These are phyloP conservation scores for Crithidia sp. DNA, from an alignment of 208 protist genomes.

Conservation along the genomic window DNA sequence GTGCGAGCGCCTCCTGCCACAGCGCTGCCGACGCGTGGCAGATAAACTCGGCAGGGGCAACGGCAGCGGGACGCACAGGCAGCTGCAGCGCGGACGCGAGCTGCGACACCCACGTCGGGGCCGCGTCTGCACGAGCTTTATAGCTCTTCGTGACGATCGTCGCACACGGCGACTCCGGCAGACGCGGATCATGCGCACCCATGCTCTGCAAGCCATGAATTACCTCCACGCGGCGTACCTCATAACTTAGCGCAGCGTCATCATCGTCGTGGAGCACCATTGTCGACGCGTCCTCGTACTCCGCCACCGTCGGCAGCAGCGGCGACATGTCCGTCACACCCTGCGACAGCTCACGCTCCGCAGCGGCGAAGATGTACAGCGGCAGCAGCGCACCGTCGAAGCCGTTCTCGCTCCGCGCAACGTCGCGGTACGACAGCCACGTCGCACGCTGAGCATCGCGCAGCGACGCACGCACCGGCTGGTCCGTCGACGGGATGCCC, in stretches of 20 bases:
- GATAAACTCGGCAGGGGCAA: conserved; percentile 22
- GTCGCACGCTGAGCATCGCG: conserved; percentile 4
- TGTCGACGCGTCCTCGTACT: conserved; percentile 16
- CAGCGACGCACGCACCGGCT: conserved; percentile 5
- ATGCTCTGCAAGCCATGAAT: background rate
- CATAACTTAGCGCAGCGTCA: background rate
- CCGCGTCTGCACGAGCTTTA: background rate
- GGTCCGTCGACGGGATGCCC: conserved; percentile 17
- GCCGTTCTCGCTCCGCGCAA: conserved; percentile 8
- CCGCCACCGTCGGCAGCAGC: background rate
- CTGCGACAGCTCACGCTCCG: conserved; percentile 5
- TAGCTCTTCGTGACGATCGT: background rate
- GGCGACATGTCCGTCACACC: background rate
- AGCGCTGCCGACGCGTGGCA: conserved; percentile 24
- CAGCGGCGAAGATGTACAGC: conserved; percentile 16
- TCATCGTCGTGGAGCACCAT: background rate
- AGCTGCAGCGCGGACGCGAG: conserved; percentile 2
- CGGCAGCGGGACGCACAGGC: conserved; percentile 9
- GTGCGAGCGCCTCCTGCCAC: conserved; percentile 37
- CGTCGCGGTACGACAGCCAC: conserved; percentile 5
- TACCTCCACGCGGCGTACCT: conserved; percentile 4
- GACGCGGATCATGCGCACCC: background rate
- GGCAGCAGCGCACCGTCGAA: conserved; percentile 16
- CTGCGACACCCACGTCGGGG: background rate
- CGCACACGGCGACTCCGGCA: background rate